Conservation (phyloP, 1,284 basidiomycete species). For the Naganishia sp. region DNA sequence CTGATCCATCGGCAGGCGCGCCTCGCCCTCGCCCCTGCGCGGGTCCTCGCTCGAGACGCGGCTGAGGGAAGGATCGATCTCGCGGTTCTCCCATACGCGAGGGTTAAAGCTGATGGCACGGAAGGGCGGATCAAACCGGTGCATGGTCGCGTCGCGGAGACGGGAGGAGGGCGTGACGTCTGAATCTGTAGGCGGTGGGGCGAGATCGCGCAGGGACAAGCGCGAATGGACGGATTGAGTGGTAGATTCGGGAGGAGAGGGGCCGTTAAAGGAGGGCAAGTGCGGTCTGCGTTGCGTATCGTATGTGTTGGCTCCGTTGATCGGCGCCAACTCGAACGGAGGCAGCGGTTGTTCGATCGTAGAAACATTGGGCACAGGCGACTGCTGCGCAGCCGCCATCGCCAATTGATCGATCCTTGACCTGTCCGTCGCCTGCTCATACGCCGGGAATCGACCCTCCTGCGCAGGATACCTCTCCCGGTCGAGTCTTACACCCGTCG, state of each 20-base stretch:
- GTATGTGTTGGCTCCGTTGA: constrained; percentile 2
- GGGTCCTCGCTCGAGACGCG: constrained; percentile 18
- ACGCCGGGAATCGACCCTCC: neutral
- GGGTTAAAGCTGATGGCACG: constrained; percentile 42
- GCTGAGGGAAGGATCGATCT: constrained; percentile 23
- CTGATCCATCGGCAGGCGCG: no score
- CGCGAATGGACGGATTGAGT: constrained; percentile 8
- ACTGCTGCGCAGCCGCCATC: constrained; percentile 4
- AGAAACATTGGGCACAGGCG: neutral
- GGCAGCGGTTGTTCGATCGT: neutral
- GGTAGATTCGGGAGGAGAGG: constrained; percentile 9
- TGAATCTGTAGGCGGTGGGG: constrained; percentile 6
- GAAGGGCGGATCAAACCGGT: constrained; percentile 42
- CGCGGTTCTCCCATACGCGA: constrained; percentile 41
- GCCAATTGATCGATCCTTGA: constrained; percentile 14
- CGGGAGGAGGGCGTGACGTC: constrained; percentile 8
- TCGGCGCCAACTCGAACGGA: neutral
- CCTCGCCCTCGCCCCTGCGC: no score
- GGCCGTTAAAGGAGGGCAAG: neutral
- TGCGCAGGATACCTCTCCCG: neutral
- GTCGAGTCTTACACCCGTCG: constrained; percentile 3
- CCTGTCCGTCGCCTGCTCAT: neutral
- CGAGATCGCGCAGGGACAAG: constrained; percentile 1
- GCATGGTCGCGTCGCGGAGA: neutral
- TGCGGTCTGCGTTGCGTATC: neutral